Evolutionary conservation across 306 rosid species (phyloP).

Genomic region (Medicago lupulina): DNA sequence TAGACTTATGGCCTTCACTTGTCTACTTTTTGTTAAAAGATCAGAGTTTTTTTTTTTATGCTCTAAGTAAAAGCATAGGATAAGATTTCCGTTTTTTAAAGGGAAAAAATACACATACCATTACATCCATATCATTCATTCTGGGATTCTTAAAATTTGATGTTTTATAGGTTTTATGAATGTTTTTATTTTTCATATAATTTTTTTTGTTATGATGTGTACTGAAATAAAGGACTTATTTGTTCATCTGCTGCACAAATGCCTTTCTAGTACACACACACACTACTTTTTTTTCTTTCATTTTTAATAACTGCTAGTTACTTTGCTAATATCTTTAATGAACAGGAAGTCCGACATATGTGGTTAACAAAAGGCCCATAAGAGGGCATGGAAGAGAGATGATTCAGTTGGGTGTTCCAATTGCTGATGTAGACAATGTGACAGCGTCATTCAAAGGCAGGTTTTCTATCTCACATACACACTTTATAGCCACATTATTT

Average conservation of each 20-base stretch:
- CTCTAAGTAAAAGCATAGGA: too few species aligned
- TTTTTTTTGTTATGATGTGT: neutral
- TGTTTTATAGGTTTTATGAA: neutral
- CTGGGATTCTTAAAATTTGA: too few species aligned
- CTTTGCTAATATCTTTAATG: neutral
- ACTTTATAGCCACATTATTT: constrained; percentile 4
- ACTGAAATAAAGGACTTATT: neutral
- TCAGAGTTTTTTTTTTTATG: too few species aligned
- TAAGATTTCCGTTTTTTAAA: too few species aligned
- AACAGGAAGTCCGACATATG: constrained; percentile 7
- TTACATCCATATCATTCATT: too few species aligned
- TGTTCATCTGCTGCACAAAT: neutral
- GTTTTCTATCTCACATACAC: neutral
- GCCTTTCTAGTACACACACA: neutral
- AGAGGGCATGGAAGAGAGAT: constrained; percentile 25
- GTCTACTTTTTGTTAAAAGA: too few species aligned
- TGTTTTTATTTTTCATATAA: neutral
- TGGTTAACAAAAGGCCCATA: constrained; percentile 4
- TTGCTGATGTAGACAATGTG: constrained; percentile 13
- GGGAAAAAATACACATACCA: too few species aligned
- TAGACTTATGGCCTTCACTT: too few species aligned
- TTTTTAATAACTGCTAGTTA: neutral
- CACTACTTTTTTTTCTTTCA: neutral
- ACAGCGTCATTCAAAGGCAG: constrained; percentile 5
- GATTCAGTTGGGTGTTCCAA: constrained; percentile 26